These are phyloP conservation scores for Tricholoma terreum DNA, from an alignment of 768 basidiomycete genomes.

Conservation along the genomic window DNA sequence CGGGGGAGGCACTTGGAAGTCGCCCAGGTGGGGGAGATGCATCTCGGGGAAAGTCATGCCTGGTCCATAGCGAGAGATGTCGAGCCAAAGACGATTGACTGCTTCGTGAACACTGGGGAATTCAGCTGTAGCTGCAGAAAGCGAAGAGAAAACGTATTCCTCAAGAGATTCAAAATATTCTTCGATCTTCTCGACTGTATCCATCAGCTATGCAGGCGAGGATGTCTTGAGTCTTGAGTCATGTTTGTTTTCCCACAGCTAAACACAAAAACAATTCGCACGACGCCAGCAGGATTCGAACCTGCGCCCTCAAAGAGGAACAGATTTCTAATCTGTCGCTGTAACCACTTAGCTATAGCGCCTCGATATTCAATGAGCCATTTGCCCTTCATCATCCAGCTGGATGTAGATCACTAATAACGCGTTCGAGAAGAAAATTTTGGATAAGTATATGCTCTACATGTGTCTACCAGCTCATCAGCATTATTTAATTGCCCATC, in stretches of 20 bases:
- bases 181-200: constrained; percentile 63
- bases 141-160: constrained; percentile 53
- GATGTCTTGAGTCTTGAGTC: neutral
- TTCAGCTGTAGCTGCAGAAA: constrained; percentile 55
- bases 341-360: constrained; percentile 81
- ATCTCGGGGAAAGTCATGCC: constrained; percentile 54
- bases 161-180: constrained; percentile 67
- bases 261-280: constrained; percentile 20
- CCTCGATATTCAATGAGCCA: constrained; percentile 31
- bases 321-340: constrained; percentile 76
- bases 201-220: no score
- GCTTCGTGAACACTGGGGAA: constrained; percentile 65
- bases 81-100: constrained; percentile 68
- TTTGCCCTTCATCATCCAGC: constrained; percentile 1
- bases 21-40: constrained; percentile 61
- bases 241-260: constrained; percentile 8
- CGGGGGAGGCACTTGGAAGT: constrained; percentile 60
- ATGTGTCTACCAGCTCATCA: constrained; percentile 5
- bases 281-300: constrained; percentile 69
- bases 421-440: neutral
- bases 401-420: no score
- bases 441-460: neutral
- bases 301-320: constrained; percentile 70
- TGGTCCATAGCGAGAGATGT: constrained; percentile 80
- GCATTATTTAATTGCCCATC: constrained; percentile 53